Evolutionary conservation across 164 flowering plant species (phyloP).

Genomic region (Vitis amurensis): DNA sequence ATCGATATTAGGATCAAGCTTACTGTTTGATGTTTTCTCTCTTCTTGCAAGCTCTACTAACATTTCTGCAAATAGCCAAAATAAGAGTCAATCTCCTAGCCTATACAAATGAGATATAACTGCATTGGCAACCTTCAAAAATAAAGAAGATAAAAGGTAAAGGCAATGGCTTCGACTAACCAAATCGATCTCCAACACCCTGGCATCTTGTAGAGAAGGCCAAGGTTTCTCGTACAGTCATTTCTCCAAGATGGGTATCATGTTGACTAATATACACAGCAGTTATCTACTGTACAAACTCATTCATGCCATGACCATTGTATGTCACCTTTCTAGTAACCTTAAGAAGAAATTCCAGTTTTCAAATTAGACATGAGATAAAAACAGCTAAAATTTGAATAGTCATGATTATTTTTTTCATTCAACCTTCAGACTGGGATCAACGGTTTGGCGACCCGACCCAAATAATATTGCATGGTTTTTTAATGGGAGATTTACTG

Average conservation of each 20-base stretch:
- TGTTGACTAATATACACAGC: slow-evolving; percentile 65
- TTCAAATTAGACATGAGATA: background rate
- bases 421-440: slow-evolving; percentile 38
- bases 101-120: no score
- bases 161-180: slow-evolving; percentile 20
- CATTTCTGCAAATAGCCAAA: slow-evolving; percentile 33
- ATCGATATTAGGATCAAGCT: slow-evolving; percentile 61
- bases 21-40: slow-evolving; percentile 50
- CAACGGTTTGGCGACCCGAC: background rate
- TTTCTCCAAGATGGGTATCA: slow-evolving; percentile 56
- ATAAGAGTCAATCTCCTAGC: background rate
- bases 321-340: slow-evolving; percentile 50
- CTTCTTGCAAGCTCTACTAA: slow-evolving; percentile 47
- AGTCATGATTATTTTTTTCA: background rate
- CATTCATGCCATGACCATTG: slow-evolving; percentile 56
- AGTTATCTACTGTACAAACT: slow-evolving; percentile 61
- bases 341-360: slow-evolving; percentile 14
- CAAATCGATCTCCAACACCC: slow-evolving; percentile 55
- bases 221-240: slow-evolving; percentile 66
- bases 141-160: background rate
- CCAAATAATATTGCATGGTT: no score
- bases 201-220: slow-evolving; percentile 61
- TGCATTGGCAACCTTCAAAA: no score
- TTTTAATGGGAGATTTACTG: no score
- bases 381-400: background rate